These are phyloP conservation scores for Echria macrotheca DNA, from an alignment of 495 filamentous ascomycete species.

Conservation along the genomic window DNA sequence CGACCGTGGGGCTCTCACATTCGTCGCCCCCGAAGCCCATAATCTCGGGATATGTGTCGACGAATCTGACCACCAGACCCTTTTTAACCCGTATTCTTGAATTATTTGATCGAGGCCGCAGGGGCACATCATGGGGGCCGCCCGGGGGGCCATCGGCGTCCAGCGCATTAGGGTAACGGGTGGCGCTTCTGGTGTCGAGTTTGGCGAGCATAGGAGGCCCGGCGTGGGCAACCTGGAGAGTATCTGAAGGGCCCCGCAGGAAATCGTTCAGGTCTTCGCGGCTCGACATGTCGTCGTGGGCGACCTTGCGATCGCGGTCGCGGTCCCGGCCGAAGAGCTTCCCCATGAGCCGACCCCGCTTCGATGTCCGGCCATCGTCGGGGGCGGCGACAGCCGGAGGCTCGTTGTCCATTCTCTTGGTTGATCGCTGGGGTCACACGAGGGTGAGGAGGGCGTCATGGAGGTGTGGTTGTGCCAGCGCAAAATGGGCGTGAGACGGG, in stretches of 20 bases:
- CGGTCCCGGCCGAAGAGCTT: constrained; percentile 41
- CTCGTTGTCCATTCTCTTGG: constrained; percentile 41
- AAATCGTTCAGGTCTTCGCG: constrained; percentile 40
- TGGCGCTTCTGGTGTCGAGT: constrained; percentile 41
- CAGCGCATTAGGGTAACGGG: constrained; percentile 40
- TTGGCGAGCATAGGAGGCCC: constrained; percentile 36
- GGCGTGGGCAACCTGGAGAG: constrained; percentile 35
- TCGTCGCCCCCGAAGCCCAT: constrained; percentile 90
- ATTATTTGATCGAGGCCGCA: constrained; percentile 29
- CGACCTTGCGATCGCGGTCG: constrained; percentile 32
- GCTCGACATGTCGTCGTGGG: constrained; percentile 32
- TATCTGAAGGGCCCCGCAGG: constrained; percentile 38
- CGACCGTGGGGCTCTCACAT: constrained; percentile 58
- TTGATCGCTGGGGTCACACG: constrained; percentile 12
- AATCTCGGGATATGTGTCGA: constrained; percentile 58
- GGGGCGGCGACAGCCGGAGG: constrained; percentile 26
- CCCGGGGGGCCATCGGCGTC: constrained; percentile 25
- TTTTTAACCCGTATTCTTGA: constrained; percentile 38
- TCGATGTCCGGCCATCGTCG: constrained; percentile 32
- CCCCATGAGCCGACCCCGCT: constrained; percentile 43
- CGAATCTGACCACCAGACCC: constrained; percentile 67
- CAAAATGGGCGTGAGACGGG: neutral
- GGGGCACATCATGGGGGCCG: constrained; percentile 24
- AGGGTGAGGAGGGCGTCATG: constrained; percentile 21
- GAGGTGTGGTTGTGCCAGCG: neutral